A percentile compares a stretch with the other conserved stretches of the same genome.
Conservation (phyloP, 352 stramenopile species). For the Globisporangium acanthophoron region DNA sequence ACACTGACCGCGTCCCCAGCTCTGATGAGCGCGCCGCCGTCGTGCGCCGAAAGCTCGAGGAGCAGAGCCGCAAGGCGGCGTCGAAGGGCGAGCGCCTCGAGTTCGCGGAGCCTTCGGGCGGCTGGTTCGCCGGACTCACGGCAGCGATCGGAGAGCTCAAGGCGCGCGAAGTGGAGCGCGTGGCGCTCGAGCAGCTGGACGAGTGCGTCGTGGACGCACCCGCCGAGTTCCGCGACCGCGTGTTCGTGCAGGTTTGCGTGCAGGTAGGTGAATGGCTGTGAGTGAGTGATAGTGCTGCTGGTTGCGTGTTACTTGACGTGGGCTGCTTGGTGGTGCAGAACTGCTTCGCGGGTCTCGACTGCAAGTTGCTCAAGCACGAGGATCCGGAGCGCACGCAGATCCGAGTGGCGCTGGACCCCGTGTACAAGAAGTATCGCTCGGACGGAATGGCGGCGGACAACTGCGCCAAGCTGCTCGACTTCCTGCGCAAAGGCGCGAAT, state of each 20-base stretch:
- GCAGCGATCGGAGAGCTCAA: conserved; percentile 18
- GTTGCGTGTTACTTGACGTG: background rate
- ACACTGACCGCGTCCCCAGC: conserved; percentile 24
- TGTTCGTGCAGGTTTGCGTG: conserved; percentile 70
- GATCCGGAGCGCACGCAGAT: conserved; percentile 23
- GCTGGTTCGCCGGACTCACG: conserved; percentile 43
- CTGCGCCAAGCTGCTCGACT: conserved; percentile 40
- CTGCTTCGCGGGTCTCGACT: conserved; percentile 65
- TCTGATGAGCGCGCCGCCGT: conserved; percentile 26
- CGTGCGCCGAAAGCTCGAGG: conserved; percentile 23
- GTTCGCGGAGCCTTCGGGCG: conserved; percentile 40
- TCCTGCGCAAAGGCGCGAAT: conserved; percentile 45
- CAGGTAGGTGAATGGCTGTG: conserved; percentile 26
- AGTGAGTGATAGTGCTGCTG: background rate
- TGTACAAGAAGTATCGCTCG: conserved; percentile 65
- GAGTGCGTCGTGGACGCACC: conserved; percentile 32
- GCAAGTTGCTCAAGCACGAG: conserved; percentile 31
- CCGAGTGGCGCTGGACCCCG: conserved; percentile 47
- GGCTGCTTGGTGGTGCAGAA: conserved; percentile 19
- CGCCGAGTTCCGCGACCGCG: conserved; percentile 42
- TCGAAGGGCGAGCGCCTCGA: conserved; percentile 38
- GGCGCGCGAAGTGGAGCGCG: conserved; percentile 13
- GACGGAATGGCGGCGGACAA: conserved; percentile 46
- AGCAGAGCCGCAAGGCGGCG: conserved; percentile 7
- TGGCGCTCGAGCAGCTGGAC: conserved; percentile 17